Percentiles rank a stretch among this genome's conserved stretches.
phyloP scores from a whole-genome alignment of 1,284 basidiomycete genomes.

The Caloboletus inedulis region DNA sequence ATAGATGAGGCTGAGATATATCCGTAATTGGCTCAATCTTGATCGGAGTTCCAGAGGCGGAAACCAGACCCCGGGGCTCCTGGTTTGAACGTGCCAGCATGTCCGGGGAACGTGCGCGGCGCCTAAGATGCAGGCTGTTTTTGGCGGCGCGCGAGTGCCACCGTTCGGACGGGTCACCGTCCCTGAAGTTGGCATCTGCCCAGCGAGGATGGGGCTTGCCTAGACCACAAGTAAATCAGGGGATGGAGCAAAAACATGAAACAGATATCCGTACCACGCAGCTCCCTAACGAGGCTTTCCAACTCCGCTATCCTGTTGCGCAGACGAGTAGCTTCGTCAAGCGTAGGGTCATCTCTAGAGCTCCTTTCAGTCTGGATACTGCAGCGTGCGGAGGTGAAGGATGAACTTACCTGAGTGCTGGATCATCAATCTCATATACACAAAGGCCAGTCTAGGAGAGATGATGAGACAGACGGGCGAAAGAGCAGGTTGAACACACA shows the following conservation, averaged over 20 bases:
- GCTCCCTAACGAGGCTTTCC: conserved; percentile 81
- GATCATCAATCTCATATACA: conserved; percentile 90
- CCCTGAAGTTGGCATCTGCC: conserved; percentile 73
- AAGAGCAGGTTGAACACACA: conserved; percentile 33
- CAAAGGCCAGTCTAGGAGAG: conserved; percentile 75
- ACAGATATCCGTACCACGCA: conserved; percentile 52
- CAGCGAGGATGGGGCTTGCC: conserved; percentile 81
- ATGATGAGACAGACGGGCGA: conserved; percentile 13
- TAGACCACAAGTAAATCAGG: conserved; percentile 32
- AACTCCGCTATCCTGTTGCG: conserved; percentile 85
- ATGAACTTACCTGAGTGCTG: conserved; percentile 62
- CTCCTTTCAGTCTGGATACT: conserved; percentile 9
- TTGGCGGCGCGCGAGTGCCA: conserved; percentile 83
- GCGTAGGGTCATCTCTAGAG: conserved; percentile 74
- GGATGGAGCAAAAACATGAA: conserved; percentile 5
- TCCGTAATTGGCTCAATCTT: conserved; percentile 55
- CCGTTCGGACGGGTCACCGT: conserved; percentile 74
- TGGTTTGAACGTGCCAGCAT: conserved; percentile 35
- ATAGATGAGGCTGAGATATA: conserved; percentile 46
- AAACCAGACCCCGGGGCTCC: conserved; percentile 35
- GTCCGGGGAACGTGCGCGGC: conserved; percentile 40
- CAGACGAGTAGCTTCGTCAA: conserved; percentile 79
- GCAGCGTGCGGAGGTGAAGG: not conserved
- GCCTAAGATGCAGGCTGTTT: conserved; percentile 43
- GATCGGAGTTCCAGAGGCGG: conserved; percentile 52